A percentile compares a stretch with the other conserved stretches of the same genome.
phyloP scores from a whole-genome alignment of 1,139 yeast species.

The Taiozyma sp. region DNA sequence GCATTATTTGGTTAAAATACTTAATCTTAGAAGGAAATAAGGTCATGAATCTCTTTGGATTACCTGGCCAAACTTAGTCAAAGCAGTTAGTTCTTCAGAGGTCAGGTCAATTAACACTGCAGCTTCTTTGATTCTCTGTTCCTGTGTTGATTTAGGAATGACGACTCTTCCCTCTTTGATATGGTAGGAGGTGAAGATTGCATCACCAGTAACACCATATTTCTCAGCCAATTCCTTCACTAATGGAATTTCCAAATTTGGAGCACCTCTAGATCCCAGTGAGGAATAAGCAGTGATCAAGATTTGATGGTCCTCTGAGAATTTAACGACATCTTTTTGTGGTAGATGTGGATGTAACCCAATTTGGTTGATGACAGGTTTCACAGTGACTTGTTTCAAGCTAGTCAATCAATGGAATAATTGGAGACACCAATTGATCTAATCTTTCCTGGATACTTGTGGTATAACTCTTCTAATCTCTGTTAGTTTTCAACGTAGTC shows the following conservation, averaged over 20 bases:
- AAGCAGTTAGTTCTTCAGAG: constrained; percentile 35
- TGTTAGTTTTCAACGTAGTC: constrained; percentile 36
- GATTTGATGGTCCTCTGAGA: too few species aligned
- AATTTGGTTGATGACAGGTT: constrained; percentile 70
- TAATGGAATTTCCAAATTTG: constrained; percentile 39
- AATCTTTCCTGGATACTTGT: constrained; percentile 74
- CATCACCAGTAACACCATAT: constrained; percentile 40
- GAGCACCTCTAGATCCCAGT: constrained; percentile 51
- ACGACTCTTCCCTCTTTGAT: constrained; percentile 47
- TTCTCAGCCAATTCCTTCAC: constrained; percentile 39
- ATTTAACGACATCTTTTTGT: too few species aligned
- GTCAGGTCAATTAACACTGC: constrained; percentile 36
- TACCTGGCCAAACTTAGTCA: constrained; percentile 40
- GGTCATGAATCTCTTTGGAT: constrained; percentile 32
- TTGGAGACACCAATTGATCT: constrained; percentile 83
- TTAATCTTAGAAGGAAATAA: too few species aligned
- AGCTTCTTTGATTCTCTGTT: constrained; percentile 27
- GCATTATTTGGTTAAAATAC: too few species aligned
- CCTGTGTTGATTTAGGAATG: constrained; percentile 46
- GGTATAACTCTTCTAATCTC: constrained; percentile 66
- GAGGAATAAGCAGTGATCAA: constrained; percentile 48
- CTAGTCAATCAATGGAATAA: constrained; percentile 49
- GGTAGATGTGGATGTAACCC: constrained; percentile 59
- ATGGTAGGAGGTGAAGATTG: constrained; percentile 51
- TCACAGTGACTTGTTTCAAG: constrained; percentile 46